Evolutionary conservation across 768 basidiomycete genomes (phyloP), one percentile per base, ranked within the genome.

Genomic region (Serendipita sp.): DNA sequence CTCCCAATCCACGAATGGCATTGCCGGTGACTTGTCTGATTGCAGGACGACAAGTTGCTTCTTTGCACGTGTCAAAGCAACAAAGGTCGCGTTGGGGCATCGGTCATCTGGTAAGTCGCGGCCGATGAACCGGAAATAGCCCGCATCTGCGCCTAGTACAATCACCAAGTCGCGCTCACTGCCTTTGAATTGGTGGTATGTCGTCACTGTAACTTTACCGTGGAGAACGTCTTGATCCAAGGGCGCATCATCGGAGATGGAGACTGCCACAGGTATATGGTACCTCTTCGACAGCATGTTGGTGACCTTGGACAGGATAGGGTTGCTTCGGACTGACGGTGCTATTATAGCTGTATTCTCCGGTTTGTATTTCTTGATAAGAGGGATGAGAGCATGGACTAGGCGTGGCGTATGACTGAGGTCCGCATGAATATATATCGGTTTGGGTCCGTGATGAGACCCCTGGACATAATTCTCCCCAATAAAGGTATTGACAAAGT

Each of bases 151-250:
- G 26, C 62, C 51, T 28, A 34, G 56, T 14, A 63, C 62, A 20
- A 63, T 62, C 9, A 63, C 51, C 11, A 51, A 38, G 34, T 58
- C 51, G 31, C 62, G 62, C 31, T 63, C 62, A 11, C 42, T 48
- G 9, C 62, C 62, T 42, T 63, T 63, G 24, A 63, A 63, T 24
- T 63, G 62, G 28, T 63, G 62, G 14, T 42, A 63, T 11, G 62
- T 63, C 5, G 62, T 16, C 5, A 63, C 62, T 3, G 42, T 31
- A 7, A 63, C 16, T 43, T 63, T 63, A 11, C 51, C 50, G 16
- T 58, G 31, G 3, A 63, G 38, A n/a, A 63, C 62, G 20, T 63
- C 51, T 7, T 28, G 28, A 50, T 56, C 62, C 42, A 63, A 41
- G 3, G 30, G 26, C 1, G 31, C 44, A 11, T 63, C 62, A n/a